Evolutionary conservation across 2,329 filamentous ascomycete genomes (phyloP), one percentile per base, ranked within the genome.

Genomic region (Calonectria crousiana): DNA sequence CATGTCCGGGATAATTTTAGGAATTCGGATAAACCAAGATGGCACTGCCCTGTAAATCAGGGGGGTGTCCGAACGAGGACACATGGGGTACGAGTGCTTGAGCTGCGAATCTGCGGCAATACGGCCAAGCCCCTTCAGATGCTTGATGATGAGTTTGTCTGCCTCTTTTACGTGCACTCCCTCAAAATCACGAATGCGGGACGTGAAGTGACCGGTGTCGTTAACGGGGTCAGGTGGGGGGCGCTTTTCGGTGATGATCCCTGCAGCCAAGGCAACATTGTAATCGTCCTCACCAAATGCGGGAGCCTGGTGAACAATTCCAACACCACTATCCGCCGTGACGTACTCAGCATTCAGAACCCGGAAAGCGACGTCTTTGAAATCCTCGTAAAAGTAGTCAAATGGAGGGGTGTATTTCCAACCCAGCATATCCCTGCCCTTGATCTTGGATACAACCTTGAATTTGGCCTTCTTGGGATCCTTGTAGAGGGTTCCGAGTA

Each of bases 241-340:
- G 69, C 95, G 92, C 73, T 91, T 90, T 78, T 95, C 93, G 75
- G 86, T 93, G 82, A 98, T 93, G 79, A 98, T 90, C 52, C 95
- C 96, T 58, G 92, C 88, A 72, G 93, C 92, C 74, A 95, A 84
- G 11, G 94, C 95, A 73, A 97, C 92, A 78, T 93, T 93, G 88
- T 98, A 98, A 93, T 98, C 96, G 77, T 98, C 96, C 86, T 98
- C 95, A 90, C 96, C 96, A 82, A 96, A 98, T 1, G 95, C 95
- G 3, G 96, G 96, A 6, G 96, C 91, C 85, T 98, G 95, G 85
- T 98, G 96, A 56, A 98, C 96, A 76, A 98, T 94, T 82, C 96
- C 96, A 41, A 95, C 95, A 92, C 96, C 96, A 81, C 95, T 95
- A 74, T 97, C 95, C 36, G 94, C 92, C 32, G 95, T 97, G 72